phyloP scores from a whole-genome alignment of 179 eudicot genomes.

The Spergularia azorica region DNA sequence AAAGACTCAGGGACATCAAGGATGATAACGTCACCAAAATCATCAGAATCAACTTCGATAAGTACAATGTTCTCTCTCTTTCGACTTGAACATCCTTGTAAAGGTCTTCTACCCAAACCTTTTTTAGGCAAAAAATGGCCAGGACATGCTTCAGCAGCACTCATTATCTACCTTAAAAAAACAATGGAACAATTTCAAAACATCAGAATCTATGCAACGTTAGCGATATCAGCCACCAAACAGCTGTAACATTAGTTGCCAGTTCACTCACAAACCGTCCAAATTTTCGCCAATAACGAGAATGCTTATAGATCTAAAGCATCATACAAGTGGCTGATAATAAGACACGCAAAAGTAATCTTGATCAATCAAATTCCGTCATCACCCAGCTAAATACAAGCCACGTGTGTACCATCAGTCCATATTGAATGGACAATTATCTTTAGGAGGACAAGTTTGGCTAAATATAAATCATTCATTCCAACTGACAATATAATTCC shows the following conservation, averaged over 20 bases:
- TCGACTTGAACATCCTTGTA: slow-evolving; percentile 49
- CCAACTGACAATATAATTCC: neutral
- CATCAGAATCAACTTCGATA: slow-evolving; percentile 78
- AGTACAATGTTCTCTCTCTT: slow-evolving; percentile 53
- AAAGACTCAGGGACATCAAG: slow-evolving; percentile 67
- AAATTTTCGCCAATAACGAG: neutral
- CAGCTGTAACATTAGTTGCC: slow-evolving; percentile 7
- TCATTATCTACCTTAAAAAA: slow-evolving; percentile 45
- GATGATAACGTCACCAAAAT: slow-evolving; percentile 48
- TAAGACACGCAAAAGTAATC: neutral
- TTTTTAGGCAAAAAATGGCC: slow-evolving; percentile 42
- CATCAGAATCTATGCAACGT: neutral
- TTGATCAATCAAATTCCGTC: too few relatives aligned
- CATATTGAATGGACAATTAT: too few relatives aligned
- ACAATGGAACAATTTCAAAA: neutral
- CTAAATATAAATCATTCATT: neutral
- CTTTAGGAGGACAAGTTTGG: neutral
- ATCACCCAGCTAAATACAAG: too few relatives aligned
- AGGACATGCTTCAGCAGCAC: slow-evolving; percentile 36
- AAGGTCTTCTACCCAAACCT: slow-evolving; percentile 35
- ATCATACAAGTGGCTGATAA: neutral
- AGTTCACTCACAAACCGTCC: neutral
- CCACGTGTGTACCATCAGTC: too few relatives aligned
- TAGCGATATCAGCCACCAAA: neutral
- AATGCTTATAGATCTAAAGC: neutral